Conservation (phyloP, 2,329 filamentous ascomycete species). For the Aspergillus novofumigatus region DNA sequence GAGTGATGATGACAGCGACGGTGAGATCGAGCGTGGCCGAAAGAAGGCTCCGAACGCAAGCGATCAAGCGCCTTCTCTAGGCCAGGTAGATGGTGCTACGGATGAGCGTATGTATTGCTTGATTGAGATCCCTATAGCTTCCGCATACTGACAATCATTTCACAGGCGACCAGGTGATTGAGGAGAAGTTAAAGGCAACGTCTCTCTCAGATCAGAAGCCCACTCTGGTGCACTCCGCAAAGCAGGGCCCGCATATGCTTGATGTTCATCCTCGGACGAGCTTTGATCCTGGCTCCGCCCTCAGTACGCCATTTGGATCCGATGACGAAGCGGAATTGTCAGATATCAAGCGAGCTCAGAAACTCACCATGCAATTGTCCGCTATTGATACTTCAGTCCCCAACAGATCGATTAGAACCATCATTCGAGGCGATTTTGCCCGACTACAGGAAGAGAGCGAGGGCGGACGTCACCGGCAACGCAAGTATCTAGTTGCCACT, state of each 20-base stretch:
- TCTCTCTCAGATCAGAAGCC: constrained; percentile 35
- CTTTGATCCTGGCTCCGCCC: constrained; percentile 63
- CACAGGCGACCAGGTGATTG: constrained; percentile 43
- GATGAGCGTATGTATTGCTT: constrained; percentile 63
- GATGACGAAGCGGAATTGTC: constrained; percentile 81
- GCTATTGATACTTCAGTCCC: constrained; percentile 68
- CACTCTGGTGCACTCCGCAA: constrained; percentile 25
- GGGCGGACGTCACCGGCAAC: constrained; percentile 70
- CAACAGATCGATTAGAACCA: constrained; percentile 80
- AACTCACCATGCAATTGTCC: constrained; percentile 74
- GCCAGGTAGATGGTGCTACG: constrained; percentile 63
- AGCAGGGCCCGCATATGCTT: constrained; percentile 43
- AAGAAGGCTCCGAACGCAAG: constrained; percentile 25
- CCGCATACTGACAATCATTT: constrained; percentile 10
- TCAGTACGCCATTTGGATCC: constrained; percentile 65
- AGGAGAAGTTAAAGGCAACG: constrained; percentile 55
- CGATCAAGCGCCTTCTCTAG: not conserved
- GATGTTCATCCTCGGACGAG: constrained; percentile 77
- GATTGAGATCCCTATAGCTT: constrained; percentile 2
- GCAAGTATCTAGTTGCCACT: constrained; percentile 93
- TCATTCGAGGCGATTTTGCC: constrained; percentile 81
- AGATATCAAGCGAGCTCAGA: constrained; percentile 84
- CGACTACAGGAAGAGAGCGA: constrained; percentile 70
- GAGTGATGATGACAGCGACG: constrained; percentile 57
- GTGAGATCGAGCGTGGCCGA: constrained; percentile 25